Conservation (phyloP, 2,329 filamentous ascomycete genomes). For the Penicillium sp. region DNA sequence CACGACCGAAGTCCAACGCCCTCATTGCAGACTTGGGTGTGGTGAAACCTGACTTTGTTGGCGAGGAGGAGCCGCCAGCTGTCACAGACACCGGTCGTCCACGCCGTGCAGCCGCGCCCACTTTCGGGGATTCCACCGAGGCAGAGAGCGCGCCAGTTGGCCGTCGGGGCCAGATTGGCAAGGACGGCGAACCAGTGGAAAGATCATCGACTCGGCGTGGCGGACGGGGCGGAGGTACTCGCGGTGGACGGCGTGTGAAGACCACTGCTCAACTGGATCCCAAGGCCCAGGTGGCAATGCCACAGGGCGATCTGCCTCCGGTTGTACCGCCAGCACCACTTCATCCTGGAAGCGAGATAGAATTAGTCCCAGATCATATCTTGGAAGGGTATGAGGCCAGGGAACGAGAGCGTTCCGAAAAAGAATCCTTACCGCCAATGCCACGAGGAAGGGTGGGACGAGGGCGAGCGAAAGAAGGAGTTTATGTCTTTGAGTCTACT, state of each 20-base stretch:
- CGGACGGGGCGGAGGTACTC: conserved; percentile 34
- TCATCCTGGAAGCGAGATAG: conserved; percentile 29
- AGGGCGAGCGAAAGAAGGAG: conserved; percentile 34
- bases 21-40: conserved; percentile 50
- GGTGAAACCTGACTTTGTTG: conserved; percentile 45
- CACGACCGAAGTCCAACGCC: conserved; percentile 49
- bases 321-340: conserved; percentile 13
- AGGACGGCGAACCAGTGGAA: conserved; percentile 39
- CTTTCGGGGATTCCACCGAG: conserved; percentile 46
- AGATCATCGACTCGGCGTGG: conserved; percentile 38
- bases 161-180: conserved; percentile 35
- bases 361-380: conserved; percentile 20
- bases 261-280: conserved; percentile 34
- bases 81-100: conserved; percentile 54
- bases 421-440: conserved; percentile 23
- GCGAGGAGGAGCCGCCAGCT: conserved; percentile 45
- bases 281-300: conserved; percentile 17
- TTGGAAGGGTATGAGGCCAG: conserved; percentile 19
- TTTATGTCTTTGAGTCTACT: conserved; percentile 39
- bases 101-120: conserved; percentile 51
- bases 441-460: conserved; percentile 32
- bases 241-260: conserved; percentile 38
- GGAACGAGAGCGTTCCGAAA: conserved; percentile 30
- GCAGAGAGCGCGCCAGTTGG: conserved; percentile 30
- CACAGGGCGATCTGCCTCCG: conserved; percentile 14